A percentile compares a stretch with the other conserved stretches of the same genome.
Conservation (phyloP, 768 basidiomycete species). For the Mycena vulgaris region DNA sequence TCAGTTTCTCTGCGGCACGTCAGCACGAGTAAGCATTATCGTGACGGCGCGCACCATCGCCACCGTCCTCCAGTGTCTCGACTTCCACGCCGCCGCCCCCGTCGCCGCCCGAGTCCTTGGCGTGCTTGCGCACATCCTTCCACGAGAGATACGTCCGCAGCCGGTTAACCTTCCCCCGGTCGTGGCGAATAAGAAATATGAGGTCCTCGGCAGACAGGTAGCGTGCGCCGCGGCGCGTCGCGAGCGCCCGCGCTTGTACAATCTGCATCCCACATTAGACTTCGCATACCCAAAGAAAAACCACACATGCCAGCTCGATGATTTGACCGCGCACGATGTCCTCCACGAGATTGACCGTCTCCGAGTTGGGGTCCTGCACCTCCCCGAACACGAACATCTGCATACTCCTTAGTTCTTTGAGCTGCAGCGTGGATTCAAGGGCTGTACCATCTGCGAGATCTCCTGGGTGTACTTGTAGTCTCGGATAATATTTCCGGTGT, state of each 20-base stretch:
- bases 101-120: constrained; percentile 90
- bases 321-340: constrained; percentile 94
- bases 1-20: constrained; percentile 72
- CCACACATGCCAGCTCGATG: constrained; percentile 80
- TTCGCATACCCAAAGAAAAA: neutral
- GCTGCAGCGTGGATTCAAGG: neutral
- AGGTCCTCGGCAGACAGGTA: constrained; percentile 94
- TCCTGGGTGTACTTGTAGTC: constrained; percentile 94
- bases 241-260: constrained; percentile 88
- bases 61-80: constrained; percentile 87
- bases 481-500: constrained; percentile 45
- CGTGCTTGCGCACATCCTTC: constrained; percentile 97
- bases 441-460: constrained; percentile 91
- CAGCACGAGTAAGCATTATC: neutral
- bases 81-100: constrained; percentile 87
- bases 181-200: constrained; percentile 95
- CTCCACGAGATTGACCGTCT: constrained; percentile 95
- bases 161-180: constrained; percentile 94
- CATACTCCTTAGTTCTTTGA: constrained; percentile 12
- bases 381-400: constrained; percentile 99
- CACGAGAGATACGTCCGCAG: constrained; percentile 94
- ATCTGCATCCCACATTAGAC: constrained; percentile 64
- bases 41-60: constrained; percentile 70
- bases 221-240: constrained; percentile 86
- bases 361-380: constrained; percentile 89